These are phyloP conservation scores for Chlorencoelia australis DNA, from an alignment of 2,329 filamentous ascomycete species.

Conservation along the genomic window DNA sequence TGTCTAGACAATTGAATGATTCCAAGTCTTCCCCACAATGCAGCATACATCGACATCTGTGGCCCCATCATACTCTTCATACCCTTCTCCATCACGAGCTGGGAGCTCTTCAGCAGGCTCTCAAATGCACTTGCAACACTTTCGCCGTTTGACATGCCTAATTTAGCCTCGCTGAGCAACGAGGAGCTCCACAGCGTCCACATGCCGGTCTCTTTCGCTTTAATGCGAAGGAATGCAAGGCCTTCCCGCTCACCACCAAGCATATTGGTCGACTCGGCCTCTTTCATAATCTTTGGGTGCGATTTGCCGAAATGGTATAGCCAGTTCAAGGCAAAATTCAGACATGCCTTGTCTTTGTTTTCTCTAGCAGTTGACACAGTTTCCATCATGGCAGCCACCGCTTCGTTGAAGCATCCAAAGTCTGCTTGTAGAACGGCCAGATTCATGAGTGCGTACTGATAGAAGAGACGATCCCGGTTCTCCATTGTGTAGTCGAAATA, in stretches of 20 bases:
- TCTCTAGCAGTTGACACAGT: slow-evolving; percentile 91
- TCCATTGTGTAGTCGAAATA: slow-evolving; percentile 98
- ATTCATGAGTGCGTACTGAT: slow-evolving; percentile 91
- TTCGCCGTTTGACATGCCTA: slow-evolving; percentile 63
- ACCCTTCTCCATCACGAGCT: slow-evolving; percentile 69
- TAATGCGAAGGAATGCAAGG: slow-evolving; percentile 71
- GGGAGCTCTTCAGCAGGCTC: slow-evolving; percentile 70
- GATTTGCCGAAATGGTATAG: slow-evolving; percentile 87
- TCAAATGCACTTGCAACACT: slow-evolving; percentile 57
- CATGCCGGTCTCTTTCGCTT: slow-evolving; percentile 78
- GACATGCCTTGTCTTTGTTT: slow-evolving; percentile 81
- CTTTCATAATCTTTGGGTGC: slow-evolving; percentile 64
- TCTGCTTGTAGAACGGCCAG: slow-evolving; percentile 89
- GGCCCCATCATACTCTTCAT: slow-evolving; percentile 63
- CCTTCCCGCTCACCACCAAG: slow-evolving; percentile 72
- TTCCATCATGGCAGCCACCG: slow-evolving; percentile 88
- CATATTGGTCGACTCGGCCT: slow-evolving; percentile 61
- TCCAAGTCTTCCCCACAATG: slow-evolving; percentile 70
- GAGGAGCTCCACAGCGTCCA: slow-evolving; percentile 78
- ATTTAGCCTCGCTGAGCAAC: slow-evolving; percentile 74
- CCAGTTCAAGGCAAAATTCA: slow-evolving; percentile 96
- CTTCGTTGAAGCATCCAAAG: slow-evolving; percentile 84
- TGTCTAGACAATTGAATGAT: slow-evolving; percentile 43
- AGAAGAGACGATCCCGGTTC: slow-evolving; percentile 70
- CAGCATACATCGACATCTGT: slow-evolving; percentile 61